These are phyloP conservation scores for Endogone sp. DNA, from an alignment of 192 early-diverging fungal genomes.

Conservation along the genomic window DNA sequence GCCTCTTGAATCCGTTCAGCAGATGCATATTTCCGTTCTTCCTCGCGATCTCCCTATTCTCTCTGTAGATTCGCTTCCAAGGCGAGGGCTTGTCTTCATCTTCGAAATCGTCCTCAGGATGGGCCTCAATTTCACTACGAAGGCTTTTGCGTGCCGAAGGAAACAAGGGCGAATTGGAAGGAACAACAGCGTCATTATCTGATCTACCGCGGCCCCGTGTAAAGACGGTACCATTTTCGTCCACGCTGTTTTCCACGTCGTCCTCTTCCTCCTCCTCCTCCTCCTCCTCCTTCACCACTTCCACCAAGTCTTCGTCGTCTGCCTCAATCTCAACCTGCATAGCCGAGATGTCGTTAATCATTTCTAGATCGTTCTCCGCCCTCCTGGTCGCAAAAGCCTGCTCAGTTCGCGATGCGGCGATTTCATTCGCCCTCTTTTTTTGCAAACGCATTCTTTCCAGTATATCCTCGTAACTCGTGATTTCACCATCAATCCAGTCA, in stretches of 20 bases:
- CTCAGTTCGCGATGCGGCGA: slow-evolving; percentile 1
- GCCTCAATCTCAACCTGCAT: slow-evolving; percentile 7
- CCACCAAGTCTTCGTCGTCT: slow-evolving; percentile 13
- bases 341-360: not conserved
- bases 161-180: not conserved
- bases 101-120: not conserved
- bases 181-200: not conserved
- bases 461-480: slow-evolving; percentile 25
- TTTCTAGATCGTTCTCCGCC: slow-evolving; percentile 1
- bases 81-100: slow-evolving; percentile 8
- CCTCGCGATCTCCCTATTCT: not conserved
- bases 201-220: not conserved
- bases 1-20: slow-evolving; percentile 18
- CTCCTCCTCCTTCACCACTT: not conserved
- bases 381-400: not conserved
- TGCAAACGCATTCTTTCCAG: not conserved
- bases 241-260: not conserved
- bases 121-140: slow-evolving; percentile 8
- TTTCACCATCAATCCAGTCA: slow-evolving; percentile 32
- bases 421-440: not conserved
- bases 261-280: not conserved
- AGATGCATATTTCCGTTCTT: slow-evolving; percentile 6
- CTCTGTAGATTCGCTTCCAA: not conserved
- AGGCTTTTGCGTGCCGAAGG: slow-evolving; percentile 10
- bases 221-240: not conserved